Evolutionary conservation across 139 green algal species (phyloP), one percentile per base, ranked within the genome.

Genomic region (Chlorella sp.): DNA sequence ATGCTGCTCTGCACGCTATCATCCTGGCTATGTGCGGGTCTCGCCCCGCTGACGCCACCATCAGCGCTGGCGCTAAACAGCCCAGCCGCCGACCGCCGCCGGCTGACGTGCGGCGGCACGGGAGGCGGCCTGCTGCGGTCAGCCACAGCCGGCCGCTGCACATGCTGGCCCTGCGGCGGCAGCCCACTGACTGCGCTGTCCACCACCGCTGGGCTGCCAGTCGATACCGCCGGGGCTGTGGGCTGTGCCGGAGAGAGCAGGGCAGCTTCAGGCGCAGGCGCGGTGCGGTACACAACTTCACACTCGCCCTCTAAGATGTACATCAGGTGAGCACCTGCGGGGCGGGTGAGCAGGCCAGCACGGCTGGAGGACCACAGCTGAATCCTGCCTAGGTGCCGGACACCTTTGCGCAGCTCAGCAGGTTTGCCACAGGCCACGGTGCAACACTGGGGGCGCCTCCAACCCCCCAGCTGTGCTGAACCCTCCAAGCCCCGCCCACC

Each of bases 231-330:
- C 51, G 22, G 51, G 30, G 24, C 44, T 1, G 30, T 46, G 24
- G 44, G 76, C 36, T 76, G 81, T 1, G 76, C 34, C 9, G 40
- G 32, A 28, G 46, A 1, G 67, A 46, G 43, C 62, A 48, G 44
- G 3, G n/a, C n/a, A 3, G 74, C 20, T n/a, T 67, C 28, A 26
- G 74, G 74, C 20, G 34, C 16, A 36, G 69, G 69, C 3, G 69
- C 28, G 6, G 88, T 70, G 14, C 32, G 65, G 41, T 89, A 89
- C 32, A 83, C 67, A 38, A 93, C 90, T 44, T 93, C 85, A 1
- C 74, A 82, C 48, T 89, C 74, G 9, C 90, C 90, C 60, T 92
- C 81, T 48, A 92, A 68, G 30, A 93, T 90, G 82, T 89, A 92
- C n/a, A 92, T 41, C 76, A 92, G 76, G 73, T 69, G 64, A 11